phyloP scores from a whole-genome alignment of 495 filamentous ascomycete genomes.

The Podospora conica region DNA sequence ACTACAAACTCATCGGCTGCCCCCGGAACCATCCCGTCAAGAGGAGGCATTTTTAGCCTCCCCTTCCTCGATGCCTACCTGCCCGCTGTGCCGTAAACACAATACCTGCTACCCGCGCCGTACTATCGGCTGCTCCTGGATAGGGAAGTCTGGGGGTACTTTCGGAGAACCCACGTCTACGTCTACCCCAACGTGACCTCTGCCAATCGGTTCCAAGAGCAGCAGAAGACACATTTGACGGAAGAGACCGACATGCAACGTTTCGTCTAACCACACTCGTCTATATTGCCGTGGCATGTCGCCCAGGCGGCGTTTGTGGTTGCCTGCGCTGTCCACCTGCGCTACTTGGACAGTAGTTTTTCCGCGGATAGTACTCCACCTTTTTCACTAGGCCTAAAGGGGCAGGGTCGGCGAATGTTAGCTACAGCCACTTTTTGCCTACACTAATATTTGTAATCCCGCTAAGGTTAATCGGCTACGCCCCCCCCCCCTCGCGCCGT shows the following conservation, averaged over 20 bases:
- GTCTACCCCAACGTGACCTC: not conserved
- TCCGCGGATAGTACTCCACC: too few relatives aligned
- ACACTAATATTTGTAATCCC: too few relatives aligned
- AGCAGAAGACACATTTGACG: not conserved
- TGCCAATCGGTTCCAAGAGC: not conserved
- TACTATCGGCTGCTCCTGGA: not conserved
- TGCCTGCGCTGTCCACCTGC: too few relatives aligned
- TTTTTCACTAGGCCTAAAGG: too few relatives aligned
- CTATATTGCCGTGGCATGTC: not conserved
- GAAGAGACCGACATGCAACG: not conserved
- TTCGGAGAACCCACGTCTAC: not conserved
- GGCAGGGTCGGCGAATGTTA: too few relatives aligned
- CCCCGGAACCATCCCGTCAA: not conserved
- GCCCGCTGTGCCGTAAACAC: not conserved
- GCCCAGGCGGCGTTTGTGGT: not conserved
- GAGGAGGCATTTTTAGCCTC: not conserved
- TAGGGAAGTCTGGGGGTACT: not conserved
- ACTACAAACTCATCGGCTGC: not conserved
- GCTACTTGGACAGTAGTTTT: too few relatives aligned
- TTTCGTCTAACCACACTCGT: not conserved
- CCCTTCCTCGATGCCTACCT: not conserved
- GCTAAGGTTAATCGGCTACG: too few relatives aligned
- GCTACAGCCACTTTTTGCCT: too few relatives aligned
- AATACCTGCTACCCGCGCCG: not conserved
- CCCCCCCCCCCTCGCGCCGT: too few relatives aligned